Evolutionary conservation across 2,329 filamentous ascomycete genomes (phyloP), one percentile per base, ranked within the genome.

Genomic region (Neonectria coccinea): DNA sequence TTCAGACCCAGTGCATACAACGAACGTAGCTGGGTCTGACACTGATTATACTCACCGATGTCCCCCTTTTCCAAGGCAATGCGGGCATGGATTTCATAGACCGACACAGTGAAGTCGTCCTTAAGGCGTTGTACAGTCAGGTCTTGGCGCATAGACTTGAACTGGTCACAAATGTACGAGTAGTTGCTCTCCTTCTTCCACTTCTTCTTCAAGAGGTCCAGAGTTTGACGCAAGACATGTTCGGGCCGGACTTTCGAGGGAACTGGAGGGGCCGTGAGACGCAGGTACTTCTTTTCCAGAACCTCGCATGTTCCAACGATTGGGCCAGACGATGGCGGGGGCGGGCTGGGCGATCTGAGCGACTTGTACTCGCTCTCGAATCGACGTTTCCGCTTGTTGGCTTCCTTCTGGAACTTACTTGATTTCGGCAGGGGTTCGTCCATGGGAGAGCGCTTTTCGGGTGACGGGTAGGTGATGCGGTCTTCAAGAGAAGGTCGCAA

Each of bases 31-130:
- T 99, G 96, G 76, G 96, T 98, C 85, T 99, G 96, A 82, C 96
- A 99, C 87, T 99, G 96, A 85, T 99, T 99, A 96, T 99, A 99
- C 96, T 99, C 96, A 99, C 96, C 95, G 85, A 98, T 89, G 85
- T 99, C 96, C 82, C 92, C 94, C 87, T 97, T 97, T 82, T 99
- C 95, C 81, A 99, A 86, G 72, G 96, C 96, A 82, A 99, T 98
- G 66, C 96, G 91, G 69, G 95, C 96, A 82, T 99, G 96, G 67
- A 95, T 97, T 83, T 99, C 96, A 81, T 99, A 99, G 52, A 97
- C 96, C 67, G 88, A 91, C 69, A 98, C 94, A 27, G 96, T 98
- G 78, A 99, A 98, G 57, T 97, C 92, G 80, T 94, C 97, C 82
- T 93, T 94, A 82, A 99, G 94, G 76, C 93, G 95, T 81, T 99